Conservation (phyloP, 768 basidiomycete genomes). For the Leccinum subgranulosum region DNA sequence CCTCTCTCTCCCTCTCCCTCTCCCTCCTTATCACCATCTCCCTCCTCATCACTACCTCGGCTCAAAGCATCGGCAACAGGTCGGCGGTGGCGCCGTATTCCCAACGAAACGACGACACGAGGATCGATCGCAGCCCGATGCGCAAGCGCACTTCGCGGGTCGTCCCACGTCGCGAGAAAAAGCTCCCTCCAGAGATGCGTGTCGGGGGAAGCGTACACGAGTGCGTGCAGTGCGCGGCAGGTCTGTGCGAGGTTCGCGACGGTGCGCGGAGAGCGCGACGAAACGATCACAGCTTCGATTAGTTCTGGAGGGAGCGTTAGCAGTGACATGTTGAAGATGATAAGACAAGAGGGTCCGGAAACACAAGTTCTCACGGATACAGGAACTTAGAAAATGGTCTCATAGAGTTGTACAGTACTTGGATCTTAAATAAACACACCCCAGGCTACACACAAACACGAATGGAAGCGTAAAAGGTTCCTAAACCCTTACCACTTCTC, state of each 20-base stretch:
- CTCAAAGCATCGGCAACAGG: neutral
- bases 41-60: neutral
- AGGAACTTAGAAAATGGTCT: neutral
- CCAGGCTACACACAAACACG: too few relatives aligned
- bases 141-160: constrained; percentile 38
- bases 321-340: neutral
- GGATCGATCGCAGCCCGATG: constrained; percentile 26
- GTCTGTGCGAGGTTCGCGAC: constrained; percentile 38
- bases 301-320: constrained; percentile 39
- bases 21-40: neutral
- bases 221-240: constrained; percentile 30
- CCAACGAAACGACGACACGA: constrained; percentile 1
- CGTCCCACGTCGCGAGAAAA: constrained; percentile 49
- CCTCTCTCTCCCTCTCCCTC: neutral
- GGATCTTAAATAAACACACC: neutral
- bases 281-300: constrained; percentile 36
- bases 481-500: constrained; percentile 4
- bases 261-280: constrained; percentile 26
- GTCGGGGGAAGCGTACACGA: constrained; percentile 35
- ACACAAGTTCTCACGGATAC: neutral
- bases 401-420: too few relatives aligned
- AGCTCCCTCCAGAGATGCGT: constrained; percentile 47
- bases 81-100: neutral
- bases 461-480: too few relatives aligned
- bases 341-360: neutral